Evolutionary conservation across 495 filamentous ascomycete genomes (phyloP).

Genomic region (Astrocystis sublimbata): DNA sequence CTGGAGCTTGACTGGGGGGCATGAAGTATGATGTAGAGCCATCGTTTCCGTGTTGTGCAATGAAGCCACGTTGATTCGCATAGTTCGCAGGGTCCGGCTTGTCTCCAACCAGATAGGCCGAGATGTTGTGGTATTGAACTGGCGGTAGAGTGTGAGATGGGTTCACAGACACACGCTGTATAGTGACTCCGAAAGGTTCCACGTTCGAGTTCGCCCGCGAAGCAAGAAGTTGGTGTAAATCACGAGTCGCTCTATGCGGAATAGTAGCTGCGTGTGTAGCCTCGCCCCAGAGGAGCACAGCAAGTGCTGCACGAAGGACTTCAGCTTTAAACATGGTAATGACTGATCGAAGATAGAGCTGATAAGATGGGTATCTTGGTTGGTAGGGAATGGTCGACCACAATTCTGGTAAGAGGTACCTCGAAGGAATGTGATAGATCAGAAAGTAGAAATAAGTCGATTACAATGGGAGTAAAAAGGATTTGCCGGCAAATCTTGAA

Average conservation of each 20-base stretch:
- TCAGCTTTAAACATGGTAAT: not conserved
- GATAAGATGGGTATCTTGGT: not conserved
- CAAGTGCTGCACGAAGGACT: not conserved
- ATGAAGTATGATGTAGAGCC: constrained; percentile 2
- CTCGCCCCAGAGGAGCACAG: not conserved
- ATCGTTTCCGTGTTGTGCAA: constrained; percentile 4
- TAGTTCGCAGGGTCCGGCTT: not conserved
- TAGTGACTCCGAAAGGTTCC: not conserved
- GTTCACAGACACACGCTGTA: not conserved
- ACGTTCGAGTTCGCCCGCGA: not conserved
- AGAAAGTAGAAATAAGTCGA: not conserved
- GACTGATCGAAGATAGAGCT: not conserved
- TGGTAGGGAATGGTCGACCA: not conserved
- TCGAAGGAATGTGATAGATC: not conserved
- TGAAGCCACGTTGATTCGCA: not conserved
- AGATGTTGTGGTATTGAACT: not conserved
- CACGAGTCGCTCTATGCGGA: not conserved
- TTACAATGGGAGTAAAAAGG: not conserved
- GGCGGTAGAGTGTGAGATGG: not conserved
- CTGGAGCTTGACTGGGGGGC: not conserved
- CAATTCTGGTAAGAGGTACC: not conserved
- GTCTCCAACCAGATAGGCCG: constrained; percentile 10
- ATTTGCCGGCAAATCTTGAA: not conserved
- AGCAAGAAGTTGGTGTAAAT: not conserved
- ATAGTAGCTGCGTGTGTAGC: not conserved